phyloP scores from a whole-genome alignment of 169 alveolate genomes.

The Theileria parva region DNA sequence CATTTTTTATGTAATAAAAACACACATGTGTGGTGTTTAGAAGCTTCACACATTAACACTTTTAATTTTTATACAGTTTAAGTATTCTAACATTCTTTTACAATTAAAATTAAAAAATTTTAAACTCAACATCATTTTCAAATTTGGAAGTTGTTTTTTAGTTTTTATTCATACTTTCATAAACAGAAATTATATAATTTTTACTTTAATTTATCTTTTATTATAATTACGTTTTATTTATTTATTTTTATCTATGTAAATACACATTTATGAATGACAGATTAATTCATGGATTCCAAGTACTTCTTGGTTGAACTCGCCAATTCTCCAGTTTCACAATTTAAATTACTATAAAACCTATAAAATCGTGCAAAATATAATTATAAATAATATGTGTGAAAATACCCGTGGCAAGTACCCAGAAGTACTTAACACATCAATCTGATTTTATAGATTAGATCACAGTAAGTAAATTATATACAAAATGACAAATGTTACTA shows the following conservation, averaged over 20 bases:
- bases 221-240: too few relatives aligned
- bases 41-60: neutral
- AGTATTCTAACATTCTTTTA: neutral
- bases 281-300: neutral
- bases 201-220: neutral
- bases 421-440: neutral
- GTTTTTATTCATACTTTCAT: neutral
- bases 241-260: neutral
- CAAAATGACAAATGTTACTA: neutral
- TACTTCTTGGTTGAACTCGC: neutral
- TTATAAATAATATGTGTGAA: neutral
- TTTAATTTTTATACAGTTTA: neutral
- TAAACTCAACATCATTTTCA: neutral
- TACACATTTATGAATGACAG: neutral
- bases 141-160: neutral
- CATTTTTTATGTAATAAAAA: slow-evolving; percentile 16
- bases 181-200: neutral
- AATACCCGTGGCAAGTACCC: neutral
- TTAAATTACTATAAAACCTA: neutral
- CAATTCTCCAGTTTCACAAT: neutral
- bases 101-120: neutral
- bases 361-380: neutral
- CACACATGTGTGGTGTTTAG: neutral
- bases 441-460: neutral
- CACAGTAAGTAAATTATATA: neutral